Base-by-base conservation (phyloP, 495 filamentous ascomycete genomes). In the Tetracladium marchalianum region DNA sequence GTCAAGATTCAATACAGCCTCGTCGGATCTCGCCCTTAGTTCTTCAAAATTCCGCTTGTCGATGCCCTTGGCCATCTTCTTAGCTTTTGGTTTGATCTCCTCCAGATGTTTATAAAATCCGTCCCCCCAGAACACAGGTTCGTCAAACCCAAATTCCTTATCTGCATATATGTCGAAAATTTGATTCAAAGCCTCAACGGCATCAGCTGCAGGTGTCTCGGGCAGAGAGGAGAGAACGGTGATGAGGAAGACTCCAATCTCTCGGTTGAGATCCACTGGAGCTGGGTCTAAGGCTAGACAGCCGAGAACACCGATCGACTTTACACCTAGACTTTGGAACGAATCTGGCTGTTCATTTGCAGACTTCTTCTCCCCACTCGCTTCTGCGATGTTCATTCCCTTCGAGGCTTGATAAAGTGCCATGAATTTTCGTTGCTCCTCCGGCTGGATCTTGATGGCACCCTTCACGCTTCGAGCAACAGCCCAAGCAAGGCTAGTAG, bases 121-220 rank as follows among this genome's bases (percentile, higher is more conserved):
- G 44, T 75, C 64, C 42, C 69, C 72, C 68, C 75, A 77, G 53
- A 82, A 82, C 3, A 81, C 73, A 42, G 52, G 41, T 33, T 76
- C 71, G 49, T 81, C 78, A 49, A 70, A 75, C 27, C 63, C 57
- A 44, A 61, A 68, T 12, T 64, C 63, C 46, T 73, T 70, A 44
- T 82, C 78, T 6, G 71, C 71, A 52, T 82, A 82, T 31, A 81
- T 70, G 40, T 81, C 78, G 50, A 77, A 77, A 16, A 82, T 46
- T 53, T 78, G 71, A 57, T 81, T 75, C 33, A 82, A 57, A 11
- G 72, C 71, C 58, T 81, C 77, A 15, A 81, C 64, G 3, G 63
- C 54, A 31, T 78, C 71, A 5, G 69, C 73, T 5, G 69, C 54
- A 0, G 71, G 60, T 2, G 68, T 65, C n/a, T 68, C 61, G 7